A percentile compares a stretch with the other conserved stretches of the same genome.
Conservation (phyloP, 176 grass and related monocot genomes). For the Oryza longistaminata region DNA sequence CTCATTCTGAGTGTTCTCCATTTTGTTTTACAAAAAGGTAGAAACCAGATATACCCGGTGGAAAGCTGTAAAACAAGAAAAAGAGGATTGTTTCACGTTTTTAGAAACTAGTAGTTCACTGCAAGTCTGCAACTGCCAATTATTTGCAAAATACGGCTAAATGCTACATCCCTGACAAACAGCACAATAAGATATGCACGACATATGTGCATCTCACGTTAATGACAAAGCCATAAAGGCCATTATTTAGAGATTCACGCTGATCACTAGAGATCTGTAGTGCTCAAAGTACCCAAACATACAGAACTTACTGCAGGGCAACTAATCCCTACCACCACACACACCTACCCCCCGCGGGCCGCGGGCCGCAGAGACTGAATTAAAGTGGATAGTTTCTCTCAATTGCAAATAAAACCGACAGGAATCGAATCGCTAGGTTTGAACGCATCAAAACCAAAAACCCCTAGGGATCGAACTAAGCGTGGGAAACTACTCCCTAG, state of each 20-base stretch:
- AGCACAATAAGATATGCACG: neutral
- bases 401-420: neutral
- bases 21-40: conserved; percentile 38
- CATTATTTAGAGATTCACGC: neutral
- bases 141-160: neutral
- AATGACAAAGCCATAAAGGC: neutral
- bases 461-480: neutral
- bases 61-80: neutral
- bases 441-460: neutral
- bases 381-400: neutral
- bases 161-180: neutral
- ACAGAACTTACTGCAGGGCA: neutral
- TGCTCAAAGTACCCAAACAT: neutral
- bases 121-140: neutral
- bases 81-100: neutral
- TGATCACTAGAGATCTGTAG: neutral
- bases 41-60: neutral
- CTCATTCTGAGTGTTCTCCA: conserved; percentile 74
- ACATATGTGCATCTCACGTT: neutral
- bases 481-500: neutral
- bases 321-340: neutral
- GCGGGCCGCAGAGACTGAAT: neutral
- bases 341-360: neutral
- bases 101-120: neutral
- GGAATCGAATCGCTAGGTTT: neutral